phyloP scores from a whole-genome alignment of 352 stramenopile genomes.

The Globisporangium splendens region DNA sequence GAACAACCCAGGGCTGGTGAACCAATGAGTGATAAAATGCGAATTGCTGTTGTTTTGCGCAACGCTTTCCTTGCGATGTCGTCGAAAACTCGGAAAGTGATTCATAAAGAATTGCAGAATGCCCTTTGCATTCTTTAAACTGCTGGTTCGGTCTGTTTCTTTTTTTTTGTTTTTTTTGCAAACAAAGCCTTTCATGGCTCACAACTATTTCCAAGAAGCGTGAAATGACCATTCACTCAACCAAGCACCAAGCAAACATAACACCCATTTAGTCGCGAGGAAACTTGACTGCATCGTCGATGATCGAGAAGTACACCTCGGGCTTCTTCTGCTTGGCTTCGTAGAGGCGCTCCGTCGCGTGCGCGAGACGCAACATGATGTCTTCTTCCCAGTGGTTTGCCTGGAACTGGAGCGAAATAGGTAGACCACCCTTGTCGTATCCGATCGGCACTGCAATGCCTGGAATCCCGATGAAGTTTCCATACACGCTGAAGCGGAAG shows the following conservation, averaged over 20 bases:
- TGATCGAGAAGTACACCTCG: conserved; percentile 64
- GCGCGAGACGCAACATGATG: conserved; percentile 62
- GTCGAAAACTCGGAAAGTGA: neutral
- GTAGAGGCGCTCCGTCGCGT: conserved; percentile 42
- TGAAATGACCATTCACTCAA: conserved; percentile 1
- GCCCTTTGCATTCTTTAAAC: neutral
- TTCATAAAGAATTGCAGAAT: neutral
- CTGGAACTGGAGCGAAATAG: conserved; percentile 80
- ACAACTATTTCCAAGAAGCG: neutral
- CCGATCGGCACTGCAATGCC: conserved; percentile 72
- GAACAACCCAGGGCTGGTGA: conserved; percentile 30
- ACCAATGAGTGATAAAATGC: conserved; percentile 12
- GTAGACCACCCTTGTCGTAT: conserved; percentile 55
- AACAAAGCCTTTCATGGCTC: neutral
- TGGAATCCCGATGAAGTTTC: conserved; percentile 86
- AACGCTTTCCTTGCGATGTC: neutral
- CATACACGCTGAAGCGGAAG: conserved; percentile 82
- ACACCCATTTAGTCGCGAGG: conserved; percentile 2
- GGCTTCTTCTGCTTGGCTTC: conserved; percentile 38
- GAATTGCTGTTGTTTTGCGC: neutral
- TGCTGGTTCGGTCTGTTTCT: conserved; percentile 9
- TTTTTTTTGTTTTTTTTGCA: too few species aligned
- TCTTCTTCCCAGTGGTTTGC: conserved; percentile 74
- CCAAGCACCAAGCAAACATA: neutral
- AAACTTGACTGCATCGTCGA: conserved; percentile 40